phyloP scores from a whole-genome alignment of 129 eudicot species.

The Centrapalus pauciflorus region DNA sequence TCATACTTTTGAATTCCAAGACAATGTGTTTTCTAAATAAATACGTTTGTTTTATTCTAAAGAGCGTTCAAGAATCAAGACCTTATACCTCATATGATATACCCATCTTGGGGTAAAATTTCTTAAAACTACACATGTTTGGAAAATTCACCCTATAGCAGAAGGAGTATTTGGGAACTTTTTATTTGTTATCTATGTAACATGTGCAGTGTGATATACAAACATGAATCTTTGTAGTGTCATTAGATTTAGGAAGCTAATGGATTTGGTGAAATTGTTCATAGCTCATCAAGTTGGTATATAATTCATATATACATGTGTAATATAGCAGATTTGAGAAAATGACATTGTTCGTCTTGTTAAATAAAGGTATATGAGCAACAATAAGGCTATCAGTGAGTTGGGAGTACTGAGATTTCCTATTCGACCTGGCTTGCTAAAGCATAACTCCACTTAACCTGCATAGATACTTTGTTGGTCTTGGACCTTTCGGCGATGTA shows the following conservation, averaged over 20 bases:
- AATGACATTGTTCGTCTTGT: not conserved
- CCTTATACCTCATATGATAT: too few species aligned
- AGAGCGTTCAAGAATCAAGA: not conserved
- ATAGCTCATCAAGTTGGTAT: not conserved
- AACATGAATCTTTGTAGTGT: not conserved
- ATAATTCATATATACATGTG: not conserved
- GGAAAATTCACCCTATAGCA: not conserved
- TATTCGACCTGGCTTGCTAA: not conserved
- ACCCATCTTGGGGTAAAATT: not conserved
- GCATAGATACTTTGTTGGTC: not conserved
- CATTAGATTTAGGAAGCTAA: not conserved
- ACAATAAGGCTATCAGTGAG: not conserved
- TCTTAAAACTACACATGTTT: not conserved
- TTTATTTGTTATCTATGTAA: not conserved
- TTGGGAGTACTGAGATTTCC: not conserved
- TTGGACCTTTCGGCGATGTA: not conserved
- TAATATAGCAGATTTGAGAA: not conserved
- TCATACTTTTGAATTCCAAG: not conserved
- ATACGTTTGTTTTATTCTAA: not conserved
- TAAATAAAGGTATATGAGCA: not conserved
- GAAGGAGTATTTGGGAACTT: not conserved
- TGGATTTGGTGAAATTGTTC: not conserved
- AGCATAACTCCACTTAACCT: not conserved
- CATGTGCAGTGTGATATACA: not conserved
- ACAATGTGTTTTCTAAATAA: not conserved